Conservation (phyloP, 2,329 filamentous ascomycete genomes). For the Fulvia fulva region DNA sequence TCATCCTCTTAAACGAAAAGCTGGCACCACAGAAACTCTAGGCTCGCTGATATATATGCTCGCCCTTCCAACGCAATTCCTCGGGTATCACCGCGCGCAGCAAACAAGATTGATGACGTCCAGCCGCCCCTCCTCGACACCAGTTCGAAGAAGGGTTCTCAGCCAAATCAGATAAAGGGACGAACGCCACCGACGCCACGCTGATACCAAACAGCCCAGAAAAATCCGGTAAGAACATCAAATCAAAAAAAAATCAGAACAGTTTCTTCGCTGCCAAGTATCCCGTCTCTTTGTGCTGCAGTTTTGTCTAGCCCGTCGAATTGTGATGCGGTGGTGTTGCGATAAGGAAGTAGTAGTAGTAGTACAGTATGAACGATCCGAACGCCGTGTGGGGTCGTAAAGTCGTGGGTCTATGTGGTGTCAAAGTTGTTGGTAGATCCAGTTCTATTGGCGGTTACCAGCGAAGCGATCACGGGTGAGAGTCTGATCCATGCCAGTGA, state of each 20-base stretch:
- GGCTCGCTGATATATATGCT: background rate
- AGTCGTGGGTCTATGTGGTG: background rate
- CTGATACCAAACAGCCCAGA: background rate
- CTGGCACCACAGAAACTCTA: background rate
- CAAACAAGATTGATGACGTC: background rate
- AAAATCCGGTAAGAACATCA: background rate
- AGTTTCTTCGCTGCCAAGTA: background rate
- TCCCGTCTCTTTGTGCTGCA: background rate
- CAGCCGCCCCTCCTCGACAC: background rate
- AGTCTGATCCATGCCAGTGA: constrained; percentile 17
- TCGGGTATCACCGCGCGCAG: background rate
- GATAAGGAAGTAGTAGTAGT: background rate
- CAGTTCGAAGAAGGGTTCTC: background rate
- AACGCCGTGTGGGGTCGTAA: constrained; percentile 3
- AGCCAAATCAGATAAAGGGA: background rate
- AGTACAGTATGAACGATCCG: constrained; percentile 1
- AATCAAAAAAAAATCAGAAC: background rate
- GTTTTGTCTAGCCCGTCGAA: background rate
- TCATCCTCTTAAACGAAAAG: background rate
- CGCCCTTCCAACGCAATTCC: background rate
- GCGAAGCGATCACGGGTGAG: constrained; percentile 18
- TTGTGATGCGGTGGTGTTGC: background rate
- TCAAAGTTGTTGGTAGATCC: background rate
- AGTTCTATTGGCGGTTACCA: background rate
- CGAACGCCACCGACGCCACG: background rate